Percentiles rank a stretch among this genome's conserved stretches.
Evolutionary conservation across 2,329 filamentous ascomycete species (phyloP).

Genomic region (Diplodia intermedia): DNA sequence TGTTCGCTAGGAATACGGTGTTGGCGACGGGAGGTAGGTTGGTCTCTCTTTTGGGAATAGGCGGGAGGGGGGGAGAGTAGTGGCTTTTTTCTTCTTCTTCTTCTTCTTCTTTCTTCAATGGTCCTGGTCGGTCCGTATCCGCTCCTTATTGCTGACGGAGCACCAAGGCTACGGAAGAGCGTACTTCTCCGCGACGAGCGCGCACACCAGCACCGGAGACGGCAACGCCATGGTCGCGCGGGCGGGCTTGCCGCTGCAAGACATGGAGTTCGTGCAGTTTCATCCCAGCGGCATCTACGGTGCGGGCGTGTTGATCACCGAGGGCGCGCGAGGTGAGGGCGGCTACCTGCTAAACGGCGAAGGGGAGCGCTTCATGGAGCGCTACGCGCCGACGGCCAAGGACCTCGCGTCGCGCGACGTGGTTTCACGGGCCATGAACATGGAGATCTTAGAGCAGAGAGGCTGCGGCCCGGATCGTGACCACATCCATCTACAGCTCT

Average conservation of each 20-base stretch:
- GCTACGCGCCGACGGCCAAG: slow-evolving; percentile 60
- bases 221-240: slow-evolving; percentile 59
- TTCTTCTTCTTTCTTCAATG: neutral
- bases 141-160: neutral
- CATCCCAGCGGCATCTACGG: slow-evolving; percentile 60
- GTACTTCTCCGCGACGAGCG: slow-evolving; percentile 59
- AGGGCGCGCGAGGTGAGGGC: slow-evolving; percentile 59
- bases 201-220: slow-evolving; percentile 59
- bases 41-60: neutral
- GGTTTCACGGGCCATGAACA: slow-evolving; percentile 57
- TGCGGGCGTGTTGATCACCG: slow-evolving; percentile 58
- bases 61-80: neutral
- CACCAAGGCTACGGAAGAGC: slow-evolving; percentile 55
- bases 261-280: slow-evolving; percentile 61
- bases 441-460: slow-evolving; percentile 57
- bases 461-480: slow-evolving; percentile 56
- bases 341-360: slow-evolving; percentile 58
- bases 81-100: neutral
- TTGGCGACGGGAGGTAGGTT: slow-evolving; percentile 54
- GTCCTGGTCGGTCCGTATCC: neutral
- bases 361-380: slow-evolving; percentile 60
- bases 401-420: slow-evolving; percentile 59
- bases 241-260: slow-evolving; percentile 57
- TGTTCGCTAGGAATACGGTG: slow-evolving; percentile 58
- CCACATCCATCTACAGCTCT: slow-evolving; percentile 57